These are phyloP conservation scores for Discostella stelligera DNA, from an alignment of 352 stramenopile genomes.

Conservation along the genomic window DNA sequence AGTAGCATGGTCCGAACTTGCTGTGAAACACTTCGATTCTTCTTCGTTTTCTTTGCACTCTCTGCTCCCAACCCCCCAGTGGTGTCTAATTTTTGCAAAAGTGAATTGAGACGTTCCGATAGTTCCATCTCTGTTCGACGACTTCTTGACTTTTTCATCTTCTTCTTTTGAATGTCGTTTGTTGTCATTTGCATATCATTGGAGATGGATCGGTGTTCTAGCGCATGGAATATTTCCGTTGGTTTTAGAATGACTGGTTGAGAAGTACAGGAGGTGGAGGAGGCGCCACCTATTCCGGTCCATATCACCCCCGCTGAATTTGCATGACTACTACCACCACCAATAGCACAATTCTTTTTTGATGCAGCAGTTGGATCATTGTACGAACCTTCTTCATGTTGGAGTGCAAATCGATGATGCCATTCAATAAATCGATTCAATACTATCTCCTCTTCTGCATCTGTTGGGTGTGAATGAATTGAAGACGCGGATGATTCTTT, in stretches of 20 bases:
- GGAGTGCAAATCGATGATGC: constrained; percentile 22
- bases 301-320: constrained; percentile 5
- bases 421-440: constrained; percentile 43
- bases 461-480: neutral
- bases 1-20: constrained; percentile 49
- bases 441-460: neutral
- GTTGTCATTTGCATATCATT: neutral
- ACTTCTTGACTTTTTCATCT: constrained; percentile 8
- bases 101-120: constrained; percentile 17
- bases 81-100: constrained; percentile 23
- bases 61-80: neutral
- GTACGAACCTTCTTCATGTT: constrained; percentile 31
- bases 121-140: constrained; percentile 31
- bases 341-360: neutral
- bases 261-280: neutral
- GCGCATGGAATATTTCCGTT: constrained; percentile 40
- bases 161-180: constrained; percentile 4
- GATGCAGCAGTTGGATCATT: constrained; percentile 11
- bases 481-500: neutral
- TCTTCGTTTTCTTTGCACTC: constrained; percentile 12
- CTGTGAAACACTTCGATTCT: constrained; percentile 24
- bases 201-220: constrained; percentile 23
- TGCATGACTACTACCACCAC: neutral
- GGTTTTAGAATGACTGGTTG: constrained; percentile 19
- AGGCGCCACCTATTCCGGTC: constrained; percentile 20